Base-by-base conservation (phyloP, 1,139 yeast species). In the Hemisphaericaspora lyxosophila region DNA sequence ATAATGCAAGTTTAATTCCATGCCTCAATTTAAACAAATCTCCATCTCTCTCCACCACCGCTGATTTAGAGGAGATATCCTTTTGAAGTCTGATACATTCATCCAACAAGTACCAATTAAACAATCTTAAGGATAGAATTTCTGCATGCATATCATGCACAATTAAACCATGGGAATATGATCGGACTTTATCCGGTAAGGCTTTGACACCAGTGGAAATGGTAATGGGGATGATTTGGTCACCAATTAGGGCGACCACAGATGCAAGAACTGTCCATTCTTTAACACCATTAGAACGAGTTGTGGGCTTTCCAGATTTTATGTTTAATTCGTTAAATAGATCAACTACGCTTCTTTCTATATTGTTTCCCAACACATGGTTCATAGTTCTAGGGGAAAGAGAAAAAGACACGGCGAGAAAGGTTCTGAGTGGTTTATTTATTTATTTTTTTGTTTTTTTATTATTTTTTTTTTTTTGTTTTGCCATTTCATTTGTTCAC, bases 141-240 rank as follows among this genome's bases (percentile, higher is more conserved):
- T 90, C 98, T 0, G 97, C 97, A 61, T 90, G 98, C 60, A 80
- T 69, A 56, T 90, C 97, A 54, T 90, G 97, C 0, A 90, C 67
- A 7, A 87, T 62, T 14, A 55, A 52, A 0, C 97, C 97, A 0
- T 63, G 41, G 11, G 80, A 70, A 36, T 55, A 74, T 20, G 52
- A 50, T 34, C 69, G 47, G 9, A 51, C 53, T 6, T 51, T 56
- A 48, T 83, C 78, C 0, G 97, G 92, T 18, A 75, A 52, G 0
- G 87, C 75, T 55, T 92, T 92, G 37, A 88, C 86, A 0, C 98
- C 98, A 0, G 97, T 88, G 0, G 94, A 73, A 3, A 86, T 38
- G 0, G 81, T 60, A 3, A 87, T 59, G 5, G 79, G 64, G 7
- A 53, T 43, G 3, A 69, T 46, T 24, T 47, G 38, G 31, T 45